phyloP scores from a whole-genome alignment of 176 grass and related monocot species.

The Luzula sylvatica region DNA sequence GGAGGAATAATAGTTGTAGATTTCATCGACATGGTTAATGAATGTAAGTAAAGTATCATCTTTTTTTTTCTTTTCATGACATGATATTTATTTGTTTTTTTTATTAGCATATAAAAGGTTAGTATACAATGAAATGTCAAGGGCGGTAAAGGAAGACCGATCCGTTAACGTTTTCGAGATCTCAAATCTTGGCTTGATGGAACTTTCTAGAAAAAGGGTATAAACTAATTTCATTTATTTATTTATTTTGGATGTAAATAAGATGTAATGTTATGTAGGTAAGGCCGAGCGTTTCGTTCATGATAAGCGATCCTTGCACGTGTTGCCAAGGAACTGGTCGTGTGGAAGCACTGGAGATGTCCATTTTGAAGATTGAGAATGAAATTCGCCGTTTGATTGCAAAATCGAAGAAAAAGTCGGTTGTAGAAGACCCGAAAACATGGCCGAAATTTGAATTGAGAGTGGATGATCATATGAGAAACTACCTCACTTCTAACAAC shows the following conservation, averaged over 20 bases:
- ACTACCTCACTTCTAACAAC: conserved; percentile 75
- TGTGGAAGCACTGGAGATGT: conserved; percentile 84
- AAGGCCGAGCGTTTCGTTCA: conserved; percentile 88
- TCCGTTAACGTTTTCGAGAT: conserved; percentile 81
- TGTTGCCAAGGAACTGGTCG: conserved; percentile 78
- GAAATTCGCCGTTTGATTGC: conserved; percentile 79
- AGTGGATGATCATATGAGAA: conserved; percentile 76
- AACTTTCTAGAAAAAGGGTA: conserved; percentile 96
- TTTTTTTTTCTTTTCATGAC: conserved; percentile 20
- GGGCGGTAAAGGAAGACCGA: conserved; percentile 71
- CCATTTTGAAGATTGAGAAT: conserved; percentile 75
- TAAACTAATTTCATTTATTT: background rate
- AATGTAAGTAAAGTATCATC: conserved; percentile 55
- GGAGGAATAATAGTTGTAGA: conserved; percentile 96
- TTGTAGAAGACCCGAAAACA: conserved; percentile 52
- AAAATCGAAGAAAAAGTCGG: conserved; percentile 36
- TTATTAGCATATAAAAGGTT: conserved; percentile 65
- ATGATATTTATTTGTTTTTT: conserved; percentile 17
- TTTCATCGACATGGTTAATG: conserved; percentile 90
- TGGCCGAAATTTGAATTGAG: conserved; percentile 67
- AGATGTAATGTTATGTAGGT: conserved; percentile 48
- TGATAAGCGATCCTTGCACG: conserved; percentile 85
- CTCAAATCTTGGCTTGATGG: conserved; percentile 89
- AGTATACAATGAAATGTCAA: conserved; percentile 88
- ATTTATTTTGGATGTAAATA: background rate